These are phyloP conservation scores for Ampelocalamus luodianensis DNA, from an alignment of 176 grass and related monocot species.

Conservation along the genomic window DNA sequence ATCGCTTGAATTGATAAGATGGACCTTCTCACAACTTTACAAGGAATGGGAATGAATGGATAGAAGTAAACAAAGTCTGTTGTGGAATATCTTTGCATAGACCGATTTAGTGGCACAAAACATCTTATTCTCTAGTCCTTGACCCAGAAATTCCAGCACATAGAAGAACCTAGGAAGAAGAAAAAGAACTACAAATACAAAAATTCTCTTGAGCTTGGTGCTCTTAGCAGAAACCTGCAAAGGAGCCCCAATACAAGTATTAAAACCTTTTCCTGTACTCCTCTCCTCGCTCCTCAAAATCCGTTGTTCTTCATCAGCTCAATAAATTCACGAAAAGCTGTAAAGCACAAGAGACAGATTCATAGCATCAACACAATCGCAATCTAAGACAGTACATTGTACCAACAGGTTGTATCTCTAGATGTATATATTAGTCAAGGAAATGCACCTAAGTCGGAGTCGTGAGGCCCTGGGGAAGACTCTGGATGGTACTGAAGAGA, in stretches of 20 bases:
- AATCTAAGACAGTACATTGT: background rate
- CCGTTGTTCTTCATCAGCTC: background rate
- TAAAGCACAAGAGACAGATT: background rate
- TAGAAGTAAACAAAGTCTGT: background rate
- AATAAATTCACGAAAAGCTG: background rate
- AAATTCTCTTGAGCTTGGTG: background rate
- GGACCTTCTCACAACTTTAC: background rate
- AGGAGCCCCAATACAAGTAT: background rate
- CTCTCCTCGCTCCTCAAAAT: background rate
- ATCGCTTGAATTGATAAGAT: background rate
- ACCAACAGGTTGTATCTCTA: background rate
- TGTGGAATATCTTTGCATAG: background rate
- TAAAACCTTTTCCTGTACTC: background rate
- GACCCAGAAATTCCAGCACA: background rate
- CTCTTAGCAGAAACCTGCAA: background rate
- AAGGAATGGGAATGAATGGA: background rate
- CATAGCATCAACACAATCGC: background rate
- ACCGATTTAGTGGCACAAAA: background rate
- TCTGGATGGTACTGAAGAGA: background rate
- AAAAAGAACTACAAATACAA: background rate
- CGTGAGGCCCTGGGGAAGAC: background rate
- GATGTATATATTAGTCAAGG: background rate
- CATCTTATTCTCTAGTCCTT: constrained; percentile 36
- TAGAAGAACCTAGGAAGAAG: background rate
- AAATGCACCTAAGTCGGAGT: background rate